A percentile compares a stretch with the other conserved stretches of the same genome.
Conservation (phyloP, 2,329 filamentous ascomycete species). For the Tolypocladium paradoxum region DNA sequence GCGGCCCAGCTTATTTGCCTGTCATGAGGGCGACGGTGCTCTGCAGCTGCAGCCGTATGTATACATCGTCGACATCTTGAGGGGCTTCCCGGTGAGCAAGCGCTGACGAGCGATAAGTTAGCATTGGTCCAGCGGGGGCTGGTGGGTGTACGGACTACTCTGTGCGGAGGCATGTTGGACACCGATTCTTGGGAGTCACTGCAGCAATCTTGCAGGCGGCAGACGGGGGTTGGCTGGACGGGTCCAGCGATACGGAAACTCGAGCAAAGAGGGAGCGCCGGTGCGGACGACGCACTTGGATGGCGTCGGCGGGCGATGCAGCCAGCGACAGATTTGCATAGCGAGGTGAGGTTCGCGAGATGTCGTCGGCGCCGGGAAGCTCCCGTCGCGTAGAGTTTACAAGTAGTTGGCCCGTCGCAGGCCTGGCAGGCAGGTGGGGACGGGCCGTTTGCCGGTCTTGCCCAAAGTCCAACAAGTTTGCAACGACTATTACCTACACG, state of each 20-base stretch:
- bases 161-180: background rate
- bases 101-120: background rate
- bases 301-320: background rate
- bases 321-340: background rate
- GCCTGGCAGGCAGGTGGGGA: background rate
- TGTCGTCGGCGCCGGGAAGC: background rate
- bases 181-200: background rate
- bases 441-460: background rate
- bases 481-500: too few species aligned
- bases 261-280: background rate
- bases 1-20: background rate
- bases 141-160: background rate
- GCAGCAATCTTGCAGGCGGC: background rate
- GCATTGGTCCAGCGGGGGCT: background rate
- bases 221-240: background rate
- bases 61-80: background rate
- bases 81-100: slow-evolving; percentile 2
- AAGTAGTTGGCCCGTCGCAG: background rate
- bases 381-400: background rate
- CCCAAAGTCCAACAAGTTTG: background rate
- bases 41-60: background rate
- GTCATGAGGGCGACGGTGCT: background rate
- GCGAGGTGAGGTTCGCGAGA: background rate
- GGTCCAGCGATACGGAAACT: background rate
- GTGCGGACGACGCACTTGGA: background rate